Percentiles rank a stretch among this genome's conserved stretches.
These are phyloP conservation scores for Fusarium sp. DNA, from an alignment of 2,329 filamentous ascomycete genomes.

Conservation along the genomic window DNA sequence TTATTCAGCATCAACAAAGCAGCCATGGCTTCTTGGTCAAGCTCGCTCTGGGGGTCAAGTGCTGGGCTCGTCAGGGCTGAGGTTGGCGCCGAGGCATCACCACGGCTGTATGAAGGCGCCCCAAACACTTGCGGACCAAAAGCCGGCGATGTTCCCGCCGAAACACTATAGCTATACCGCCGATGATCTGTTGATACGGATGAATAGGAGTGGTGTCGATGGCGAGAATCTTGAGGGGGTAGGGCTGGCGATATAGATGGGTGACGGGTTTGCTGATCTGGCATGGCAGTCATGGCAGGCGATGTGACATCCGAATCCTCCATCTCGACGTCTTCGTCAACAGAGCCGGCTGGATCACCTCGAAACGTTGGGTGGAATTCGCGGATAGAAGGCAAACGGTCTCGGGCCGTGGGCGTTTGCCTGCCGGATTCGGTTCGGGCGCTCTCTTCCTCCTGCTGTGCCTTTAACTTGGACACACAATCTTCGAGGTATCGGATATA, in stretches of 20 bases:
- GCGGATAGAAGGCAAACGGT: constrained; percentile 52
- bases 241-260: constrained; percentile 66
- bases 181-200: constrained; percentile 64
- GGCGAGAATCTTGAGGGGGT: constrained; percentile 56
- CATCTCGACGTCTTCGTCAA: constrained; percentile 70
- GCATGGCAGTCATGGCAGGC: constrained; percentile 56
- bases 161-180: constrained; percentile 62
- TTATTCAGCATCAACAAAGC: constrained; percentile 89
- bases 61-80: constrained; percentile 71
- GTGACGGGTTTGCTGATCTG: constrained; percentile 51
- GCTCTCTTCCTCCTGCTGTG: constrained; percentile 57
- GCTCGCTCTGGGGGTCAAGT: constrained; percentile 65
- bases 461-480: constrained; percentile 85
- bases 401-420: constrained; percentile 43
- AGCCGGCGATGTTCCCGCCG: constrained; percentile 66
- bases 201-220: constrained; percentile 66
- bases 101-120: constrained; percentile 53
- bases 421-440: constrained; percentile 44
- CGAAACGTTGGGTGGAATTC: constrained; percentile 57
- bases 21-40: constrained; percentile 84
- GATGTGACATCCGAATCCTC: constrained; percentile 64
- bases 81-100: constrained; percentile 56
- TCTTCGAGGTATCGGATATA: constrained; percentile 95
- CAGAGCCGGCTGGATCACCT: constrained; percentile 51
- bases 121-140: constrained; percentile 64